Base-by-base conservation (phyloP, 2,329 filamentous ascomycete genomes). In the Ceratocystis papillata region DNA sequence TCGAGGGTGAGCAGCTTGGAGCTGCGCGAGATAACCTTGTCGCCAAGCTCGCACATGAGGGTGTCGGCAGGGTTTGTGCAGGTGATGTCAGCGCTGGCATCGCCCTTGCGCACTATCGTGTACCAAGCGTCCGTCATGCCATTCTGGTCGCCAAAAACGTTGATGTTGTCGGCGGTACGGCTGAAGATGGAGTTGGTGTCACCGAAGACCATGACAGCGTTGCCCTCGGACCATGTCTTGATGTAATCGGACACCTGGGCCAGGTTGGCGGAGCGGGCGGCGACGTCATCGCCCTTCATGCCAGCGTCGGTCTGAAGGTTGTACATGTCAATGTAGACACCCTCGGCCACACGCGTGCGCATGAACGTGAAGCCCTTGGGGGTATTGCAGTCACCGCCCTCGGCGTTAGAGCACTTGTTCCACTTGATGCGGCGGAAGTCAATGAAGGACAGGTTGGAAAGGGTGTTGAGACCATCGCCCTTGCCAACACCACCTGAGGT, bases 301-400 rank as follows among this genome's bases (percentile, higher is more conserved):
- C 84, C 85, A 20, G 86, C 86, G 72, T 88, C 86, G 1, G 84
- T 76, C 72, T 88, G 86, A 5, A 88, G 71, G 72, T 88, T 88
- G 76, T 87, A 87, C 5, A 82, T 76, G 72, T 88, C 85, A 25
- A 86, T 73, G 68, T 81, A 85, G 6, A 83, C 78, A 20, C 61
- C 64, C 67, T 64, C 64, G 8, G 77, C 78, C 12, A 87, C 70
- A 20, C 77, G 74, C 48, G 81, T 73, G 12, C 84, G 80, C 83
- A 87, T 87, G 61, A 84, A 83, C 0, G 84, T 87, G 73, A 87
- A 87, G 15, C 86, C 86, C 73, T 88, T 88, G 25, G 84, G 86
- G 0, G 85, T 87, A 69, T 87, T 75, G 72, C 86, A 88, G 72
- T 88, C 86, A 0, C 73, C 70, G 0, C 78, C 79, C 0, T 80